Evolutionary conservation across 2,329 filamentous ascomycete genomes (phyloP), one percentile per base, ranked within the genome.

Genomic region (Davidsoniella virescens): DNA sequence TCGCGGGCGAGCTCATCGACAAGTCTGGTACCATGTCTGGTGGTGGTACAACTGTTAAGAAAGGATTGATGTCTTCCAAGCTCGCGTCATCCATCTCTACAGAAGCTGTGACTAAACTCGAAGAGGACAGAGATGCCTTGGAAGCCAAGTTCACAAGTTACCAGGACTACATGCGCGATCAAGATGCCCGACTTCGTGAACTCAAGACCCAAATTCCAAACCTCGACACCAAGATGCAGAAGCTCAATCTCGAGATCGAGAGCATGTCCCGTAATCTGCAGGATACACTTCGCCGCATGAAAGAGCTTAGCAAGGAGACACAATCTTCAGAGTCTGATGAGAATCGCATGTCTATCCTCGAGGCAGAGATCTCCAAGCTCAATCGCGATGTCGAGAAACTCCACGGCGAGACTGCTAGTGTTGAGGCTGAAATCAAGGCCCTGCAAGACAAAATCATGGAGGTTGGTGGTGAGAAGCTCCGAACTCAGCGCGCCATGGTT

Each of bases 1-100:
- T 98, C 2, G 87, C 88, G 54, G 92, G 92, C 45, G 88, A 95
- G 64, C 74, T 98, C 48, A 96, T 98, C 57, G 92, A 98, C 67
- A 93, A 93, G 63, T 95, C 90, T 1, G 92, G 92, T 71, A 96
- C 92, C 36, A 96, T 98, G 92, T 94, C 86, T 52, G 92, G 92
- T 70, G 92, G 92, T 71, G 92, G 92, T 51, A 90, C 78, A 43
- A 84, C 85, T 14, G 85, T 92, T 51, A 88, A 90, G 58, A 87
- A 82, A 61, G 93, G 93, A 0, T 79, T 87, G 52, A 98, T 98
- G 93, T 96, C 90, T 0, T 94, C 88, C 9, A 96, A 94, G 65
- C 79, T 94, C 43, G 81, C 84, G n/a, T 76, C 85, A 1, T 87
- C 94, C 52, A 84, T 83, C 14, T 84, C 80, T 47, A 88, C 87